Evolutionary conservation across 148 eudicot genomes (phyloP).

Genomic region (Fallopia convolvulus): DNA sequence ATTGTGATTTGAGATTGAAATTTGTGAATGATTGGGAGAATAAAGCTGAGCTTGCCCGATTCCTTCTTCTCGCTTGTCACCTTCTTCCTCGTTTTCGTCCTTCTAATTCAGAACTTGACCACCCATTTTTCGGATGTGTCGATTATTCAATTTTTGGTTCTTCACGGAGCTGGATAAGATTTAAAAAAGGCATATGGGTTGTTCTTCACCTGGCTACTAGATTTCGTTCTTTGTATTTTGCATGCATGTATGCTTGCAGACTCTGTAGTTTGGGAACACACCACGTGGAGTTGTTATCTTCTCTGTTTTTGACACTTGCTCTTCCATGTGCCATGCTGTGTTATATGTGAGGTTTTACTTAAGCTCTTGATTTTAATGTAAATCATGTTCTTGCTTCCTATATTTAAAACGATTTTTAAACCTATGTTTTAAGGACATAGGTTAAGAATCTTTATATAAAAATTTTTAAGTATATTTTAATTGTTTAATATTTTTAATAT

Average conservation of each 20-base stretch:
- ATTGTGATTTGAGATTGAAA: not conserved
- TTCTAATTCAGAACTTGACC: not conserved
- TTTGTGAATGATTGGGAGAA: not conserved
- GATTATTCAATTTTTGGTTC: not conserved
- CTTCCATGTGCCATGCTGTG: not conserved
- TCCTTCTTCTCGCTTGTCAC: not conserved
- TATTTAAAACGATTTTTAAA: no score
- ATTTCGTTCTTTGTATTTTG: not conserved
- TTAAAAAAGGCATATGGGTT: not conserved
- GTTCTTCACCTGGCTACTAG: not conserved
- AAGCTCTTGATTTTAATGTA: no score
- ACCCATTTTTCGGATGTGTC: not conserved
- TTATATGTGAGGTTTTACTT: no score
- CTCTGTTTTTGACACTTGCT: not conserved
- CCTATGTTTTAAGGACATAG: no score
- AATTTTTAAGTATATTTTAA: no score
- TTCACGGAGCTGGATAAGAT: not conserved
- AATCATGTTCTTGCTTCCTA: no score
- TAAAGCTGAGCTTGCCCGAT: not conserved
- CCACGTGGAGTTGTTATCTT: not conserved
- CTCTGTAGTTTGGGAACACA: not conserved
- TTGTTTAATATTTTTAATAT: no score
- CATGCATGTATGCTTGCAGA: not conserved
- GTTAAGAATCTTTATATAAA: no score
- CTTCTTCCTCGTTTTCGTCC: not conserved